Evolutionary conservation across 202 grass and related monocot genomes (phyloP).

Genomic region (Setaria viridis): DNA sequence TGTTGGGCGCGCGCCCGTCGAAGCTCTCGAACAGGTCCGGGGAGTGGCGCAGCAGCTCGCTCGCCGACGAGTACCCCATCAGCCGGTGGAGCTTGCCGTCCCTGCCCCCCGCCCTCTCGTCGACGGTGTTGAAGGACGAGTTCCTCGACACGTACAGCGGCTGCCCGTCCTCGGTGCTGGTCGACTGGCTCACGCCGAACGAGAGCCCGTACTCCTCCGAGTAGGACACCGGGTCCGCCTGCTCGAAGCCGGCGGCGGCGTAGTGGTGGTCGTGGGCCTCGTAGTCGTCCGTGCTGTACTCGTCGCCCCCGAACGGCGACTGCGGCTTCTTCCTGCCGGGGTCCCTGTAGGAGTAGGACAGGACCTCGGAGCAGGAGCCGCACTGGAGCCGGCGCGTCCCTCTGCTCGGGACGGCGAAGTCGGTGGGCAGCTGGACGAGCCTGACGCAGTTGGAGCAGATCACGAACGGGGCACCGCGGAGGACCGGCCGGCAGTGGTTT

Average conservation of each 20-base stretch:
- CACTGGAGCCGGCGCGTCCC: slow-evolving; percentile 64
- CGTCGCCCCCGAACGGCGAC: slow-evolving; percentile 45
- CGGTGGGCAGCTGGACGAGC: slow-evolving; percentile 70
- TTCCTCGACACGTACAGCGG: slow-evolving; percentile 77
- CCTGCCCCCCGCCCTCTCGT: slow-evolving; percentile 11
- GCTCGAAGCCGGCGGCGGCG: background rate
- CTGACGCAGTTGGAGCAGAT: slow-evolving; percentile 71
- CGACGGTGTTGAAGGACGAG: slow-evolving; percentile 63
- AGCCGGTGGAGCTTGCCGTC: slow-evolving; percentile 72
- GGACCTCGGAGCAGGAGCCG: slow-evolving; percentile 68
- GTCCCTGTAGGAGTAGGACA: slow-evolving; percentile 74
- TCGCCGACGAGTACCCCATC: slow-evolving; percentile 91
- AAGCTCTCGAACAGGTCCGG: slow-evolving; percentile 64
- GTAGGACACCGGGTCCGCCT: slow-evolving; percentile 65
- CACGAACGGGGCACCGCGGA: slow-evolving; percentile 81
- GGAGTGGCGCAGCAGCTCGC: slow-evolving; percentile 56
- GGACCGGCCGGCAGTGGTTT: slow-evolving; percentile 68
- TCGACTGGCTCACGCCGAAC: slow-evolving; percentile 59
- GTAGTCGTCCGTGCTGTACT: slow-evolving; percentile 46
- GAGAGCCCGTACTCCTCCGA: slow-evolving; percentile 73
- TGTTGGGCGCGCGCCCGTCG: slow-evolving; percentile 19
- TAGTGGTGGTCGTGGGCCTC: background rate
- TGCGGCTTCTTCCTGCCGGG: slow-evolving; percentile 36
- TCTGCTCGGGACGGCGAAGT: slow-evolving; percentile 59
- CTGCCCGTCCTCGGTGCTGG: slow-evolving; percentile 51